A percentile compares a stretch with the other conserved stretches of the same genome.
Conservation (phyloP, 768 basidiomycete species). For the Macrolepiota albuminosa region DNA sequence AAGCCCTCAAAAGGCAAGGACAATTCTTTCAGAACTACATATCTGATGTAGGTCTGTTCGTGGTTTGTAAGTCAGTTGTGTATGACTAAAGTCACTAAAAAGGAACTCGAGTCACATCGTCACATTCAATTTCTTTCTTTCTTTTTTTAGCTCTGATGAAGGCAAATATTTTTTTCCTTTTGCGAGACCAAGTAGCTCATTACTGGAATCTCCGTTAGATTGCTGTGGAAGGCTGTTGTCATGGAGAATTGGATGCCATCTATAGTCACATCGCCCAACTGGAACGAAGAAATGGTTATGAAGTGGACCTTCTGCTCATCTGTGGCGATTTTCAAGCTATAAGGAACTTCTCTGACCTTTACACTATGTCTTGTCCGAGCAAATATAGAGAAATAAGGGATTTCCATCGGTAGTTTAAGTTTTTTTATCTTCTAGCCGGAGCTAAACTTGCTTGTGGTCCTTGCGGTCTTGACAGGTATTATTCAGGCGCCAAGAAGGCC, state of each 20-base stretch:
- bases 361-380: constrained; percentile 85
- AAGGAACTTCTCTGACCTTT: constrained; percentile 77
- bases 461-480: constrained; percentile 55
- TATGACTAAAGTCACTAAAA: no score
- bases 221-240: constrained; percentile 93
- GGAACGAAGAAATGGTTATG: constrained; percentile 56
- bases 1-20: no score
- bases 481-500: constrained; percentile 73
- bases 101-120: neutral
- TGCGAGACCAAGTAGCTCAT: neutral
- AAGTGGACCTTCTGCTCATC: constrained; percentile 81
- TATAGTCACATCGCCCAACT: constrained; percentile 66
- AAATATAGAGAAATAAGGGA: constrained; percentile 84
- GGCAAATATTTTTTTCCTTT: neutral
- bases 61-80: neutral
- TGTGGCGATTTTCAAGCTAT: constrained; percentile 99
- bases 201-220: constrained; percentile 39
- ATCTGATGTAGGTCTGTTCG: neutral
- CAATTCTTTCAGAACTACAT: no score
- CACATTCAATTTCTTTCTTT: neutral
- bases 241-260: constrained; percentile 85
- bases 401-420: constrained; percentile 63
- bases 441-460: neutral
- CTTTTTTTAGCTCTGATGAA: neutral
- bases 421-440: neutral